Base-by-base conservation (phyloP, 2,329 filamentous ascomycete species). In the Aspergillus oerlinghausenensis region DNA sequence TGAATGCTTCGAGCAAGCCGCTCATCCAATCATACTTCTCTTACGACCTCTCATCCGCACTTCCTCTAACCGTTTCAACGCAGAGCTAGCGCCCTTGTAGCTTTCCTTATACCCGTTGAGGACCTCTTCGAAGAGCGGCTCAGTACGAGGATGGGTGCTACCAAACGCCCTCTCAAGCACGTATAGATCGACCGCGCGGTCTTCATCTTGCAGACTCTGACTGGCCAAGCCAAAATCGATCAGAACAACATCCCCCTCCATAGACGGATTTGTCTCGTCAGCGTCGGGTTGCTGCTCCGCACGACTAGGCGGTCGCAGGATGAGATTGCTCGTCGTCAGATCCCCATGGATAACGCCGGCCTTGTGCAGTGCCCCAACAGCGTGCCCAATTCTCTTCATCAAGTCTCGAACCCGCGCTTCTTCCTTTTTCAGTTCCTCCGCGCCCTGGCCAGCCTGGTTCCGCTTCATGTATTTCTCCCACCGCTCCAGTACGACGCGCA, bases 271-370 rank as follows among this genome's bases (percentile, higher is more conserved):
- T 45, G 58, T 63, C 19, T 65, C 62, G 4, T 62, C 54, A 5
- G 52, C 63, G 11, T 62, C 66, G 32, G 51, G 59, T 17, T 61
- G 55, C 25, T 56, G 58, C 53, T 35, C 51, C 5, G 57, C 57
- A 19, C 58, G 47, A 6, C 47, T 52, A 21, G 67, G 68, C 14
- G 80, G 79, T 58, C 84, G 73, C 63, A 97, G 71, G 88, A 99
- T 97, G 77, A 99, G 82, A 75, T 99, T 99, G 76, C 92, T 97
- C 61, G 92, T 99, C 59, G 94, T 99, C 76, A 99, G 76, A 77
- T 99, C 94, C 43, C 94, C 94, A 77, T 99, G 94, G 57, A 96
- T 86, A 55, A 97, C 84, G 17, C 93, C 93, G n/a, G 86, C 82
- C 54, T 82, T 83, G 79, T 99, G 94, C 79, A 99, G 78, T 54